Conservation (phyloP, 495 filamentous ascomycete genomes). For the Penicillium pancosmium region DNA sequence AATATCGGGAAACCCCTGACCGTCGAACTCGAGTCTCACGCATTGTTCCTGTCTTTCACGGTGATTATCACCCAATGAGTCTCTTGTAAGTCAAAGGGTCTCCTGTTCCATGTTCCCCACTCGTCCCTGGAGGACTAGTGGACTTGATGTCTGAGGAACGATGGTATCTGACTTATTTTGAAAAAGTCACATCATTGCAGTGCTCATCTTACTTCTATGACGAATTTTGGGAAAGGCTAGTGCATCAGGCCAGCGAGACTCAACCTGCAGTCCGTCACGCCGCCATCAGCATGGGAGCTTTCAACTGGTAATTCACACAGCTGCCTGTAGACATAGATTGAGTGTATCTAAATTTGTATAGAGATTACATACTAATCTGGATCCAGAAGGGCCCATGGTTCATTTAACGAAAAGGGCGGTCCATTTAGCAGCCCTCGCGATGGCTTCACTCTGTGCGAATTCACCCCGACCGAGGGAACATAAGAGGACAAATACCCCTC, state of each 20-base stretch:
- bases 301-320: conserved; percentile 33
- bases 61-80: not conserved
- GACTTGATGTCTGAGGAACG: conserved; percentile 20
- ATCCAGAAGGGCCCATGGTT: too few relatives aligned
- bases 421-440: too few relatives aligned
- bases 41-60: not conserved
- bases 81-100: not conserved
- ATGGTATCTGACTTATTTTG: conserved; percentile 22
- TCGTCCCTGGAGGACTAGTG: conserved; percentile 12
- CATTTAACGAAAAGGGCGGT: too few relatives aligned
- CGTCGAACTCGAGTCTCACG: conserved; percentile 8
- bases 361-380: too few relatives aligned
- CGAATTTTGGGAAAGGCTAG: conserved; percentile 54
- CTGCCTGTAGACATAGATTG: too few relatives aligned
- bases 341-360: too few relatives aligned
- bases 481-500: too few relatives aligned
- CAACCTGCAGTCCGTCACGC: conserved; percentile 56
- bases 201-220: conserved; percentile 47
- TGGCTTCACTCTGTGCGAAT: too few relatives aligned
- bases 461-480: too few relatives aligned
- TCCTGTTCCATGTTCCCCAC: not conserved
- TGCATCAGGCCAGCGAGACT: conserved; percentile 51
- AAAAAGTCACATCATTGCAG: conserved; percentile 35
- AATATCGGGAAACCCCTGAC: conserved; percentile 20
- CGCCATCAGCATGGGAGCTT: conserved; percentile 43